Evolutionary conservation across 306 rosid genomes (phyloP), one percentile per base, ranked within the genome.

Genomic region (Vicia villosa): DNA sequence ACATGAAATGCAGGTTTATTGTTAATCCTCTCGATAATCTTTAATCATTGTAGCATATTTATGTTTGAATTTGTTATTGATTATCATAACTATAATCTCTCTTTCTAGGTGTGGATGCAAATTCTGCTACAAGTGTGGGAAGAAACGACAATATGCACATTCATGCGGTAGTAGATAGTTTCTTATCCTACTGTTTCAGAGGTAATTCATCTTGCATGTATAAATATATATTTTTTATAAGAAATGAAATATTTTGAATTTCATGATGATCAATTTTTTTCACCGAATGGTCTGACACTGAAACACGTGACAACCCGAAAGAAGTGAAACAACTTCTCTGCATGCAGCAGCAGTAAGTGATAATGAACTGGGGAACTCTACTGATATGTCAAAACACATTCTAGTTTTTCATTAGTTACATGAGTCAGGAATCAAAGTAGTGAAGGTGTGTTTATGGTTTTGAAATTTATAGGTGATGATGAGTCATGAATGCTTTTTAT

Each of bases 101-200:
- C n/a, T 52, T 52, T 52, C 19, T 21, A 52, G 59, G 8, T 52
- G 59, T 52, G 59, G 59, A 52, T 52, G 59, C 59, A 52, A 20
- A 52, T 52, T 52, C 59, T 52, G 59, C 59, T 52, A 52, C 32
- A 21, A 21, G 12, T 52, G 59, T 21, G 59, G 32, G 59, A 21
- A 52, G 32, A 52, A 52, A 20, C 32, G 59, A 12, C 10, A 11
- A 8, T 49, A 0, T 17, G 0, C 8, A 51, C 13, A 2, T 49
- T 10, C 7, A 21, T 52, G 59, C 32, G 5, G 2, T 21, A 20
- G 8, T 1, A 52, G n/a, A 10, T 52, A 52, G 32, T 10, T 21
- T 52, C 11, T 20, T 51, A 51, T 4, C 11, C 58, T 10, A 19
- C n/a, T 20, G 30, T 51, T 51, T 51, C 32, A 49, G 30, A 51